These are phyloP conservation scores for Fusarium anthophilum DNA, from an alignment of 2,329 filamentous ascomycete species.

Conservation along the genomic window DNA sequence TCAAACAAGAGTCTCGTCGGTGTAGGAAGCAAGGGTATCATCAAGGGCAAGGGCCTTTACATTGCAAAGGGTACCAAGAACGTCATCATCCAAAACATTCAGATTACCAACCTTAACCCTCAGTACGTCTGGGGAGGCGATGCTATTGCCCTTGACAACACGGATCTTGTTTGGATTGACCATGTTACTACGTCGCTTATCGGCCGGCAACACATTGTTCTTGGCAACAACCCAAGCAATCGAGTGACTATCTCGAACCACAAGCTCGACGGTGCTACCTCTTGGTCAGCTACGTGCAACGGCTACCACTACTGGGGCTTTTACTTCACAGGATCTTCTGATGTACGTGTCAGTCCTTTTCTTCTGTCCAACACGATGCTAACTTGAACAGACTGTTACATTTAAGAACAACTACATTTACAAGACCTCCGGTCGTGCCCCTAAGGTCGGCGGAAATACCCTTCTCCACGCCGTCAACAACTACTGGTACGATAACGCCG, in stretches of 20 bases:
- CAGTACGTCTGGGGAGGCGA: slow-evolving; percentile 69
- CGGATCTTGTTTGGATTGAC: slow-evolving; percentile 8
- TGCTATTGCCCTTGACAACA: slow-evolving; percentile 58
- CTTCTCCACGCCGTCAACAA: slow-evolving; percentile 10
- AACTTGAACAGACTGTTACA: slow-evolving; percentile 44
- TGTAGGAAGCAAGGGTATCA: slow-evolving; percentile 60
- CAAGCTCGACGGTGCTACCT: background rate
- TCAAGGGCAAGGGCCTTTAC: slow-evolving; percentile 62
- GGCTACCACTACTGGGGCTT: slow-evolving; percentile 68
- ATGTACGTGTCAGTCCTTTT: background rate
- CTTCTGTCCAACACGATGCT: background rate
- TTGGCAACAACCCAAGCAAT: background rate
- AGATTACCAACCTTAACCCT: slow-evolving; percentile 65
- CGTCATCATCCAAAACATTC: slow-evolving; percentile 69
- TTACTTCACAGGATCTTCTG: slow-evolving; percentile 62
- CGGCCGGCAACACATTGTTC: slow-evolving; percentile 2
- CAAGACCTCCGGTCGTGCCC: background rate
- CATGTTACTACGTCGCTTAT: background rate
- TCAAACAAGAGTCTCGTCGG: slow-evolving; percentile 70
- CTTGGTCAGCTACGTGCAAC: slow-evolving; percentile 58
- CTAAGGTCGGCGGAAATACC: background rate
- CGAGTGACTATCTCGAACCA: slow-evolving; percentile 5
- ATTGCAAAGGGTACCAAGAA: slow-evolving; percentile 50
- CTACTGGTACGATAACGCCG: slow-evolving; percentile 2
- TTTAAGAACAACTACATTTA: slow-evolving; percentile 66